A percentile compares a stretch with the other conserved stretches of the same genome.
Conservation (phyloP, 257 asterid species). For the Oldenlandia corymbosa region DNA sequence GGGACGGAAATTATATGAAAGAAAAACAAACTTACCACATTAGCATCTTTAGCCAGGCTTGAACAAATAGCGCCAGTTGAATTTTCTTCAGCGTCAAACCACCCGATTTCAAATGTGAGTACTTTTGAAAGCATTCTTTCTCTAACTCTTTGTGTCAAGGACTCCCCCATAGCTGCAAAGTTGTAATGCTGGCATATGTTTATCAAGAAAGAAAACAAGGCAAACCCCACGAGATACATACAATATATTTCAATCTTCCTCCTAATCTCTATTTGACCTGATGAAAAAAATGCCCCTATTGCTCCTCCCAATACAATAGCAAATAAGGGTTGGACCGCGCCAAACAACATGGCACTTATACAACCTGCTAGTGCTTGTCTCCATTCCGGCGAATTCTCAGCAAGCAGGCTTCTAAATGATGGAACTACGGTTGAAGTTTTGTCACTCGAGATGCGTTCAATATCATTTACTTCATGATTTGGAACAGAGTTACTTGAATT, state of each 20-base stretch:
- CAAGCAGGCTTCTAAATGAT: too few relatives aligned
- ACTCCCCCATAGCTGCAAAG: slow-evolving; percentile 90
- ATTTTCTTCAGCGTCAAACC: slow-evolving; percentile 84
- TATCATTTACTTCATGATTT: slow-evolving; percentile 21
- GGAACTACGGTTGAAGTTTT: slow-evolving; percentile 66
- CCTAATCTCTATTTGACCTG: slow-evolving; percentile 53
- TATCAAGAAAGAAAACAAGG: slow-evolving; percentile 52
- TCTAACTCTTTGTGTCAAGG: slow-evolving; percentile 70
- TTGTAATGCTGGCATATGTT: too few relatives aligned
- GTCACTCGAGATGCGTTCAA: slow-evolving; percentile 18
- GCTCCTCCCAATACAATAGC: slow-evolving; percentile 75
- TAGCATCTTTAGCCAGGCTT: slow-evolving; percentile 83
- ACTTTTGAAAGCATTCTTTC: slow-evolving; percentile 76
- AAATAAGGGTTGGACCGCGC: slow-evolving; percentile 60
- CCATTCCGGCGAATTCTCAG: too few relatives aligned
- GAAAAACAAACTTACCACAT: too few relatives aligned
- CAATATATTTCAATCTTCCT: slow-evolving; percentile 45
- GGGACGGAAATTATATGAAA: slow-evolving; percentile 44
- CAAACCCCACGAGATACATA: slow-evolving; percentile 56
- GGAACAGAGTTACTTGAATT: slow-evolving; percentile 46
- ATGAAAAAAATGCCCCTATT: slow-evolving; percentile 53
- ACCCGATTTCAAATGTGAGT: slow-evolving; percentile 77
- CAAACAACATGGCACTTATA: too few relatives aligned
- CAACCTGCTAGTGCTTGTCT: too few relatives aligned
- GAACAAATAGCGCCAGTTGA: slow-evolving; percentile 73